A percentile compares a stretch with the other conserved stretches of the same genome.
Conservation (phyloP, 192 early-diverging fungal genomes). For the Phycomyces nitens region DNA sequence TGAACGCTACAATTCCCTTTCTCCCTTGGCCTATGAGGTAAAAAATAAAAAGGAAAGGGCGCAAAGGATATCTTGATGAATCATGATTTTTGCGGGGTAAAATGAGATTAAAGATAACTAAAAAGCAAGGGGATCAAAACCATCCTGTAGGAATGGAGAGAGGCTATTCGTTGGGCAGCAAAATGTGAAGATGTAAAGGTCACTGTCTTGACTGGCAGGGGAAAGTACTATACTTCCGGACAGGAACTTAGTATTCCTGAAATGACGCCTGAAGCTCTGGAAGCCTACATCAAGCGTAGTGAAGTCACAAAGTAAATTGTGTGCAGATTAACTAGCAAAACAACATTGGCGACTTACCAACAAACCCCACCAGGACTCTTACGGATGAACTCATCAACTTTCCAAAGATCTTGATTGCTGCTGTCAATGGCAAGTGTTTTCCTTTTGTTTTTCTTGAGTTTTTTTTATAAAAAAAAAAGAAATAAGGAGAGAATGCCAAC, state of each 20-base stretch:
- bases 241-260: slow-evolving; percentile 49
- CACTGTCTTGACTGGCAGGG: slow-evolving; percentile 59
- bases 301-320: slow-evolving; percentile 11
- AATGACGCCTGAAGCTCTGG: neutral
- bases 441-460: too few species aligned
- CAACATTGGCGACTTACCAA: too few species aligned
- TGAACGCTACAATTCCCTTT: slow-evolving; percentile 54
- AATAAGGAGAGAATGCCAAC: neutral
- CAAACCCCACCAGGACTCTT: slow-evolving; percentile 11
- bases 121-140: too few species aligned
- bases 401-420: slow-evolving; percentile 67
- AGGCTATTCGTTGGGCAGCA: slow-evolving; percentile 55
- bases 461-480: neutral
- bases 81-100: slow-evolving; percentile 6
- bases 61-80: too few species aligned
- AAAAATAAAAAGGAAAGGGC: neutral
- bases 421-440: slow-evolving; percentile 61
- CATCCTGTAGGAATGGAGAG: slow-evolving; percentile 47
- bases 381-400: slow-evolving; percentile 50
- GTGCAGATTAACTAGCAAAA: neutral
- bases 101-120: slow-evolving; percentile 2
- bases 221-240: slow-evolving; percentile 63
- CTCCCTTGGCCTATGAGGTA: slow-evolving; percentile 48
- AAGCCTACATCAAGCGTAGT: neutral
- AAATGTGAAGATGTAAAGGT: slow-evolving; percentile 46